Evolutionary conservation across 1,284 basidiomycete species (phyloP).

Genomic region (Cystobasidiaceae sp.): DNA sequence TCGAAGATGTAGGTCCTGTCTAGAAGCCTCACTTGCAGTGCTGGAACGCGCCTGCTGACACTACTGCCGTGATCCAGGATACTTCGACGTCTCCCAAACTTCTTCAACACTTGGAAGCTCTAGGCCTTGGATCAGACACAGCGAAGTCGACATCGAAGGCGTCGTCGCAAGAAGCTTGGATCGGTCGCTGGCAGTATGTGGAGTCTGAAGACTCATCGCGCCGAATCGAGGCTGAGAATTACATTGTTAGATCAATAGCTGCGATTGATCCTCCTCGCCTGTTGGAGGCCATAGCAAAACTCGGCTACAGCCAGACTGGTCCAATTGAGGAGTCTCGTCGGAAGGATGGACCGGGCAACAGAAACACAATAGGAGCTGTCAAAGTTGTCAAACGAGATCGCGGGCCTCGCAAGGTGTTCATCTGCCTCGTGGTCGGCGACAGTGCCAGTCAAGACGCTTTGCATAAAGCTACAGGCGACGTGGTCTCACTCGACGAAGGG

Average conservation of each 20-base stretch:
- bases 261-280: neutral
- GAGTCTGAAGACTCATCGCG: too few species aligned
- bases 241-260: neutral
- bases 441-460: neutral
- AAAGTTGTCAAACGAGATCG: neutral
- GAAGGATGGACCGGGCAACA: neutral
- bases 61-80: neutral
- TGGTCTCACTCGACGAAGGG: neutral
- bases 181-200: too few species aligned
- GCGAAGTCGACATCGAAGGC: too few species aligned
- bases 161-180: too few species aligned
- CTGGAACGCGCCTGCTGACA: too few species aligned
- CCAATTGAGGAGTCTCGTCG: neutral
- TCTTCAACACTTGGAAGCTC: neutral
- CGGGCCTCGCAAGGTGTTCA: conserved; percentile 3
- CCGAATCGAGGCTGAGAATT: neutral
- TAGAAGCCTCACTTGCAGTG: too few species aligned
- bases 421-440: conserved; percentile 3
- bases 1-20: neutral
- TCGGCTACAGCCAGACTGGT: neutral
- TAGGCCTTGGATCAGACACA: too few species aligned
- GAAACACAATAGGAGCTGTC: neutral
- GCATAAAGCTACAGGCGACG: neutral
- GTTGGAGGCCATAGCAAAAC: neutral
- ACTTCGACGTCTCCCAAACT: neutral